Evolutionary conservation across 768 basidiomycete species (phyloP).

Genomic region (Rhodotorula babjevae): DNA sequence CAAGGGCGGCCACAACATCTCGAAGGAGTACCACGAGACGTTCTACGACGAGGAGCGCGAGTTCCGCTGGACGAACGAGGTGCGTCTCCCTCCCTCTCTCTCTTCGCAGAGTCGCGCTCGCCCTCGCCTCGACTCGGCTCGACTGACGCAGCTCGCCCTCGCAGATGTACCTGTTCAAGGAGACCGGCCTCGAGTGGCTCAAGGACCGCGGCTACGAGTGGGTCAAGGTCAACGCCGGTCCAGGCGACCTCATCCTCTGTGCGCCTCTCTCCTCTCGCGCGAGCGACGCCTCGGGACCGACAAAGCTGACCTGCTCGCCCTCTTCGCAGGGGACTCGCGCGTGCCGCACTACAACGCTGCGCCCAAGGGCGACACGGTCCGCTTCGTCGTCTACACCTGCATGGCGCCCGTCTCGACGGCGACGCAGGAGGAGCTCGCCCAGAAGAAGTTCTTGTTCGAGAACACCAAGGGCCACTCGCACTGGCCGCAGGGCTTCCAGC

Average conservation of each 20-base stretch:
- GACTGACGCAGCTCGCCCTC: neutral
- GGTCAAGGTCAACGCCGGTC: slow-evolving; percentile 43
- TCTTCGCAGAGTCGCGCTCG: neutral
- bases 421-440: slow-evolving; percentile 9
- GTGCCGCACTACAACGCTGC: slow-evolving; percentile 26
- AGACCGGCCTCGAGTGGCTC: slow-evolving; percentile 44
- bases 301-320: neutral
- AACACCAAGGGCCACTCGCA: slow-evolving; percentile 16
- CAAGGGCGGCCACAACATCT: slow-evolving; percentile 27
- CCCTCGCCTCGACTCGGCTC: neutral
- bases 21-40: slow-evolving; percentile 39
- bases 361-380: slow-evolving; percentile 2
- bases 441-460: slow-evolving; percentile 19
- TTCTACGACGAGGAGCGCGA: slow-evolving; percentile 20
- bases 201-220: slow-evolving; percentile 43
- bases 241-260: slow-evolving; percentile 46
- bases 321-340: slow-evolving; percentile 17
- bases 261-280: neutral
- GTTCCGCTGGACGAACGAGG: slow-evolving; percentile 1
- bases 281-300: neutral
- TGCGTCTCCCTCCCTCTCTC: neutral
- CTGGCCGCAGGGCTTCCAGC: slow-evolving; percentile 28
- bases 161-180: slow-evolving; percentile 27
- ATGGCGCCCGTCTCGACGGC: slow-evolving; percentile 2
- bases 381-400: slow-evolving; percentile 20